phyloP scores from a whole-genome alignment of 2,329 filamentous ascomycete species.

The Monosporascus cannonballus region DNA sequence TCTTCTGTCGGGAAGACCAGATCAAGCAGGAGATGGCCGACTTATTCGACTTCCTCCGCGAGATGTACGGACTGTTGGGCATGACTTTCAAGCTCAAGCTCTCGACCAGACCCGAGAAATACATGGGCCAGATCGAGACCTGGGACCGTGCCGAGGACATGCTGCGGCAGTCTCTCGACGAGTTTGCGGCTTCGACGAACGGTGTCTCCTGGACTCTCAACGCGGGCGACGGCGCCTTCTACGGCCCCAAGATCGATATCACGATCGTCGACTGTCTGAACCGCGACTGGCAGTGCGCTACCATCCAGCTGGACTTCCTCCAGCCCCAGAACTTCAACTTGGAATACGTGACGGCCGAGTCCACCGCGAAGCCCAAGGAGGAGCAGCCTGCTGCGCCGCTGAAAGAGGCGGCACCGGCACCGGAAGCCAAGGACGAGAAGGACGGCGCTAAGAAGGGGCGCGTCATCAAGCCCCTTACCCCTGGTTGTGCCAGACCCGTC shows the following conservation, averaged over 20 bases:
- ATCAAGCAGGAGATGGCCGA: conserved; percentile 59
- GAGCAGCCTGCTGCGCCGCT: conserved; percentile 20
- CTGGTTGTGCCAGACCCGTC: conserved; percentile 72
- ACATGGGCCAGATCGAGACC: conserved; percentile 75
- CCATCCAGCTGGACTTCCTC: conserved; percentile 91
- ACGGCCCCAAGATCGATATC: conserved; percentile 97
- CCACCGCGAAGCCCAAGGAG: conserved; percentile 36
- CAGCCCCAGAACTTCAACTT: conserved; percentile 80
- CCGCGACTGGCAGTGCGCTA: conserved; percentile 84
- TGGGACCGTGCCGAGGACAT: conserved; percentile 86
- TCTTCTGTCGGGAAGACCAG: conserved; percentile 65
- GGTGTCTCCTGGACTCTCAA: conserved; percentile 81
- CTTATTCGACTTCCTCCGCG: conserved; percentile 63
- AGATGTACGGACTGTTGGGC: conserved; percentile 73
- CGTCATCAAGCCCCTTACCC: conserved; percentile 46
- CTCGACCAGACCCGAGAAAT: conserved; percentile 85
- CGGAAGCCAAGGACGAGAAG: conserved; percentile 39
- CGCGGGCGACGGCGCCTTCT: conserved; percentile 93
- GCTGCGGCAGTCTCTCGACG: conserved; percentile 71
- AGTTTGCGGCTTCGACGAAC: conserved; percentile 54
- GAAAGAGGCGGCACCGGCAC: conserved; percentile 15
- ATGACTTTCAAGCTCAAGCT: conserved; percentile 93
- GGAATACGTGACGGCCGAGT: conserved; percentile 73
- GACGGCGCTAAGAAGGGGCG: conserved; percentile 20
- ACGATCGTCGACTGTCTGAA: conserved; percentile 83